Evolutionary conservation across 2,329 filamentous ascomycete species (phyloP), one percentile per base, ranked within the genome.

Genomic region (Neonectria neomacrospora): DNA sequence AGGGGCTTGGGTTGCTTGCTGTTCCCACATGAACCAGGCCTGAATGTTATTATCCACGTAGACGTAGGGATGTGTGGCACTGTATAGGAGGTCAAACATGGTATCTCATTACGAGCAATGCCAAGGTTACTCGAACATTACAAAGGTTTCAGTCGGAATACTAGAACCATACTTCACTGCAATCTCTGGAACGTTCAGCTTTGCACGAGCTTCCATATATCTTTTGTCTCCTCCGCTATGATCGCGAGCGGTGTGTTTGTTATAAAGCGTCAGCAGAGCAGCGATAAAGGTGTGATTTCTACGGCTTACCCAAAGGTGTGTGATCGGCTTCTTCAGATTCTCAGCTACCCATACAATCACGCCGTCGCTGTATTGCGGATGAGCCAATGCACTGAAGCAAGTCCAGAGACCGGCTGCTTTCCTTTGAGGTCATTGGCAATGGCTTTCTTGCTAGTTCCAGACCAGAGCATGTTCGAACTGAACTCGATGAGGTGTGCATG

Each of bases 201-300:
- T 69, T 2, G 56, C 54, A 0, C 56, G 64, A 2, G 50, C 32
- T 16, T 41, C 54, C 10, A 64, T 56, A 6, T 66, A 69, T 1
- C 63, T 48, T 0, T 22, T 50, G 2, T 55, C 54, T 1, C 58
- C 67, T 5, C 61, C 67, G 1, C 34, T 57, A 28, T 69, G 67
- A 16, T 66, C 67, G 3, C 64, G 37, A 2, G 16, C 69, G 67
- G n/a, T 69, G 67, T 2, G 67, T 54, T 6, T n/a, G n/a, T n/a
- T n/a, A n/a, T n/a, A n/a, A n/a, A n/a, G n/a, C n/a, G n/a, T n/a
- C n/a, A n/a, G n/a, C n/a, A n/a, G n/a, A n/a, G n/a, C n/a, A n/a
- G n/a, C n/a, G n/a, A n/a, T n/a, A n/a, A n/a, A n/a, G n/a, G n/a
- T n/a, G n/a, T n/a, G n/a, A n/a, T n/a, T n/a, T n/a, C n/a, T n/a